Evolutionary conservation across 202 grass and related monocot genomes (phyloP).

Genomic region (Cymbopogon flexuosus): DNA sequence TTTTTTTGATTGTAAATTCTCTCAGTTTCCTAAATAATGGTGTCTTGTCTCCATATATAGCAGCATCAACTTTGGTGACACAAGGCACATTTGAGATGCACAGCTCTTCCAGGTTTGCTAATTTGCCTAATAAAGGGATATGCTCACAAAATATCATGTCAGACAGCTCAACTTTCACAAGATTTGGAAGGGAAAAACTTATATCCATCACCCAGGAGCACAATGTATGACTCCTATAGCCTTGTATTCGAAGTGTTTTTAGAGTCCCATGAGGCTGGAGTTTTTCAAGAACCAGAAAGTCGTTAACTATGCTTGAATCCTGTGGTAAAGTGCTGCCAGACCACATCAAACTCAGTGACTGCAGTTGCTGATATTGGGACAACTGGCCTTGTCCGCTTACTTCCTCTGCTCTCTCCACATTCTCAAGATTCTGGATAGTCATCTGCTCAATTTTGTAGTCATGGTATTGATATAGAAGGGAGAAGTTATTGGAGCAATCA

Average conservation of each 20-base stretch:
- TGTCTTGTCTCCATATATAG: not conserved
- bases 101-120: slow-evolving; percentile 21
- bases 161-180: not conserved
- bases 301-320: not conserved
- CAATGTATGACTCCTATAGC: slow-evolving; percentile 5
- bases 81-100: slow-evolving; percentile 1
- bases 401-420: slow-evolving; percentile 4
- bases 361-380: not conserved
- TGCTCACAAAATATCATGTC: slow-evolving; percentile 15
- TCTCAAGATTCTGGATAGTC: slow-evolving; percentile 13
- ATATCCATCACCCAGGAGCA: not conserved
- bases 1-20: not conserved
- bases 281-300: not conserved
- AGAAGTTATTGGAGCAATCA: not conserved
- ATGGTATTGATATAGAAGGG: not conserved
- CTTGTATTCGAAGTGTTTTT: not conserved
- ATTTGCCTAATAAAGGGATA: slow-evolving; percentile 13
- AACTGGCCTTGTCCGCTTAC: not conserved
- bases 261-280: slow-evolving; percentile 27
- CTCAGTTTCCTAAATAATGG: slow-evolving; percentile 22
- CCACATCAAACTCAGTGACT: slow-evolving; percentile 22
- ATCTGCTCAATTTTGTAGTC: not conserved
- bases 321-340: not conserved
- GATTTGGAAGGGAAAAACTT: not conserved
- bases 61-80: not conserved